A percentile compares a stretch with the other conserved stretches of the same genome.
phyloP scores from a whole-genome alignment of 73 alveolate species.

The Breviolum minutum region DNA sequence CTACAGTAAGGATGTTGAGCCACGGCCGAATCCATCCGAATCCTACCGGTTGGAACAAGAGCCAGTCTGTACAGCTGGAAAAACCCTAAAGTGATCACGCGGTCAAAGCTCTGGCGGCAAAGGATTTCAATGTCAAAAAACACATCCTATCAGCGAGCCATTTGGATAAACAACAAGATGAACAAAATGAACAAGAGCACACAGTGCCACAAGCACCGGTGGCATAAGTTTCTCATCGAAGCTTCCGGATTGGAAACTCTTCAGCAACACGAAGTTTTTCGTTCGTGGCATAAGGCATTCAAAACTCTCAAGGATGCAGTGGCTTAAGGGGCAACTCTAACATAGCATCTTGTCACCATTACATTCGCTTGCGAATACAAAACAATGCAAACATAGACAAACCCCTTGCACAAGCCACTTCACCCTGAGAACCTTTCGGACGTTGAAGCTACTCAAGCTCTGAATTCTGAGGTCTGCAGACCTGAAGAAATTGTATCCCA shows the following conservation, averaged over 20 bases:
- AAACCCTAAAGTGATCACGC: not conserved
- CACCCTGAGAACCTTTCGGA: too few relatives aligned
- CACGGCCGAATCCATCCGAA: not conserved
- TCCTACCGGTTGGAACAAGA: not conserved
- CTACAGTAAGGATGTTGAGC: not conserved
- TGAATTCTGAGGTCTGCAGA: too few relatives aligned
- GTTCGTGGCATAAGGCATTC: slow-evolving; percentile 12
- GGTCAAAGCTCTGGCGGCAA: too few relatives aligned
- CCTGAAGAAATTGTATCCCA: too few relatives aligned
- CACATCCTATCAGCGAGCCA: not conserved
- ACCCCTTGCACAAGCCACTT: too few relatives aligned
- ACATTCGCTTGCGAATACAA: too few relatives aligned
- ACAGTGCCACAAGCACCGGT: not conserved
- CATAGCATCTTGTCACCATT: too few relatives aligned
- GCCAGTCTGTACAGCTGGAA: slow-evolving; percentile 9
- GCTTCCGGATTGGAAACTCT: slow-evolving; percentile 1
- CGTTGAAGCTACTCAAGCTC: too few relatives aligned
- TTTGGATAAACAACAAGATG: not conserved
- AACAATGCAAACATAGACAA: too few relatives aligned
- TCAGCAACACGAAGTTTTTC: not conserved
- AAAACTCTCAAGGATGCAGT: not conserved
- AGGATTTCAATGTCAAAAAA: not conserved
- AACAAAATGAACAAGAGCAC: not conserved
- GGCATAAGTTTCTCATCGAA: not conserved
- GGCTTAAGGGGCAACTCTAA: not conserved